Conservation (phyloP, 768 basidiomycete genomes). For the Leccinum truebloodii region DNA sequence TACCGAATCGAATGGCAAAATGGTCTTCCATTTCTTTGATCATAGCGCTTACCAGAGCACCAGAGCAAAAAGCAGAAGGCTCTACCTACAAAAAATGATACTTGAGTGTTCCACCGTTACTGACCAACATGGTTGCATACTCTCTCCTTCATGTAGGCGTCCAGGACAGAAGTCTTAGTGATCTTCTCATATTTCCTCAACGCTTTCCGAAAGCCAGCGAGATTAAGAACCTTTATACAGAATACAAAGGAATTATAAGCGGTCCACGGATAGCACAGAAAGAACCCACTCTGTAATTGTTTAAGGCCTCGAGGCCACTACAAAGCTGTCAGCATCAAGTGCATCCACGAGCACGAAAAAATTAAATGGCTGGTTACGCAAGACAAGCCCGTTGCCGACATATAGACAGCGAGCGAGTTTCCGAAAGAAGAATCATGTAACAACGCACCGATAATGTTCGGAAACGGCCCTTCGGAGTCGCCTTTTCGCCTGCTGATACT, state of each 20-base stretch:
- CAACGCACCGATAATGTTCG: conserved; percentile 75
- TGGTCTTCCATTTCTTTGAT: conserved; percentile 75
- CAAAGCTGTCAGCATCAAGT: conserved; percentile 12
- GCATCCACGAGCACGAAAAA: not conserved
- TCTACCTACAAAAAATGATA: conserved; percentile 51
- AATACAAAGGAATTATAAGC: not conserved
- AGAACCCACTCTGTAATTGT: conserved; percentile 77
- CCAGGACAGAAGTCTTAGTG: conserved; percentile 69
- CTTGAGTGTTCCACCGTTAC: not conserved
- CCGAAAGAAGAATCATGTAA: not conserved
- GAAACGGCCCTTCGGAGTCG: conserved; percentile 79
- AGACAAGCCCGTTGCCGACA: not conserved
- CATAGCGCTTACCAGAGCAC: conserved; percentile 59
- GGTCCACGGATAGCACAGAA: not conserved
- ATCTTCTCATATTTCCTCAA: conserved; percentile 85
- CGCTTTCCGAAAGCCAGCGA: conserved; percentile 87
- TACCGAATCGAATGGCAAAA: conserved; percentile 78
- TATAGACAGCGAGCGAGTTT: not conserved
- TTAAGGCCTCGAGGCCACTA: conserved; percentile 80
- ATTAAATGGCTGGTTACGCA: not conserved
- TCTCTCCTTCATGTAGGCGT: conserved; percentile 80
- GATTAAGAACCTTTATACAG: conserved; percentile 66
- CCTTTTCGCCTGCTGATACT: conserved; percentile 83
- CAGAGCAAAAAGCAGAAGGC: conserved; percentile 64
- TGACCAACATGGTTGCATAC: conserved; percentile 34